Evolutionary conservation across 345 rosid species (phyloP).

Genomic region (Microthlaspi erraticum): DNA sequence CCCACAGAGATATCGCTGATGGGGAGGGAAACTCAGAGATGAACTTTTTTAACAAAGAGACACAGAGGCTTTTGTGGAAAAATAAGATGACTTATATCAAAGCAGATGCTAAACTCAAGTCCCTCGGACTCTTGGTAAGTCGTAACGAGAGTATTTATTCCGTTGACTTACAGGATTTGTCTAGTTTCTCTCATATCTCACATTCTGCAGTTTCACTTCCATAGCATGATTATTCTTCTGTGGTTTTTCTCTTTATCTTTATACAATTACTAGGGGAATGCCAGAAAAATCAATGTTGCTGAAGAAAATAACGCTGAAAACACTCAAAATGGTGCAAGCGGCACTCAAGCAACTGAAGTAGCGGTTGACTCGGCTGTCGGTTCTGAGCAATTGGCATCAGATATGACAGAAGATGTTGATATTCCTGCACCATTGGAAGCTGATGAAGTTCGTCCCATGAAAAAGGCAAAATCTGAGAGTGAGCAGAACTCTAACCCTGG

Average conservation of each 20-base stretch:
- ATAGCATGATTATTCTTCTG: constrained; percentile 6
- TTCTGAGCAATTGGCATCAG: constrained; percentile 42
- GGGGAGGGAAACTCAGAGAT: constrained; percentile 54
- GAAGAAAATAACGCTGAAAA: constrained; percentile 50
- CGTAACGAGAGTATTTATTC: not conserved
- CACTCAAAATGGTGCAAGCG: constrained; percentile 13
- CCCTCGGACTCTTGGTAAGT: constrained; percentile 80
- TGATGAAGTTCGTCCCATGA: constrained; percentile 62
- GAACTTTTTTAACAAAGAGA: constrained; percentile 75
- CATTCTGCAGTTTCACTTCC: not conserved
- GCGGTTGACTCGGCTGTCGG: constrained; percentile 39
- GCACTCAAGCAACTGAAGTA: constrained; percentile 39
- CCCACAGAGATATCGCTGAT: constrained; percentile 54
- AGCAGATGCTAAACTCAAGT: constrained; percentile 71
- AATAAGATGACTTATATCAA: constrained; percentile 73
- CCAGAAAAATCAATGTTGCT: constrained; percentile 53
- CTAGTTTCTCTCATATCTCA: not conserved
- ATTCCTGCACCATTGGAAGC: constrained; percentile 43
- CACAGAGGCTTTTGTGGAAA: constrained; percentile 91
- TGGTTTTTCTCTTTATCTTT: not conserved
- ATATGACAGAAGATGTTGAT: constrained; percentile 40
- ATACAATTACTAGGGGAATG: constrained; percentile 49
- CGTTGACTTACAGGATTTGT: not conserved
- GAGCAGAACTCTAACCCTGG: constrained; percentile 41
- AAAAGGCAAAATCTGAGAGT: constrained; percentile 64